phyloP scores from a whole-genome alignment of 2,329 filamentous ascomycete genomes.

The Pleurostoma richardsiae region DNA sequence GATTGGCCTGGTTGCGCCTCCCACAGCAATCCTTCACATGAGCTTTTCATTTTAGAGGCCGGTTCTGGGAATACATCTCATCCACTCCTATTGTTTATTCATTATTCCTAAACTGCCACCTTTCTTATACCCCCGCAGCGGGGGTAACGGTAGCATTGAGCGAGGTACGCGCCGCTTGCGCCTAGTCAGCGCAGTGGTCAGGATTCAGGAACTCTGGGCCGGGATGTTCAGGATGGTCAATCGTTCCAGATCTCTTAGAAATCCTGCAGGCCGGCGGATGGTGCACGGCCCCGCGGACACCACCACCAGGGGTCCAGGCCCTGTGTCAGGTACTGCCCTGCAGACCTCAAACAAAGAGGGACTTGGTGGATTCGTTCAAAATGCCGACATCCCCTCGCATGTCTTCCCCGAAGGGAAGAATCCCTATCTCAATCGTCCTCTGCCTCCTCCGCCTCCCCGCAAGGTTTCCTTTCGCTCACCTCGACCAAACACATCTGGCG shows the following conservation, averaged over 20 bases:
- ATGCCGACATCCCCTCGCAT: constrained; percentile 20
- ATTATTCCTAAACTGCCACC: not conserved
- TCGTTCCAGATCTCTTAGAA: not conserved
- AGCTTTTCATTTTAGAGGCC: not conserved
- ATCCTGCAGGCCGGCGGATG: not conserved
- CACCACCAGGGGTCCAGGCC: constrained; percentile 16
- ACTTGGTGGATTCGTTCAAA: constrained; percentile 19
- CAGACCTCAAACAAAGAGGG: constrained; percentile 20
- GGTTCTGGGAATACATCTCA: not conserved
- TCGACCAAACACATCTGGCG: constrained; percentile 31
- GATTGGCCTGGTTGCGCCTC: constrained; percentile 11
- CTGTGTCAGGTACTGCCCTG: constrained; percentile 29
- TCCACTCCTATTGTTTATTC: not conserved
- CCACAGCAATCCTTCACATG: constrained; percentile 8
- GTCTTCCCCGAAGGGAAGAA: constrained; percentile 18
- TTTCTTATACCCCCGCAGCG: too few relatives aligned
- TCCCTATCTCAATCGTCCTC: constrained; percentile 22
- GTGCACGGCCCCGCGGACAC: constrained; percentile 5
- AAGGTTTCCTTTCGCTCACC: constrained; percentile 17
- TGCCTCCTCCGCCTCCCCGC: constrained; percentile 19
- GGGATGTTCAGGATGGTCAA: not conserved
- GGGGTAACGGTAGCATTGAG: not conserved
- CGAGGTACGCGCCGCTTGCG: not conserved
- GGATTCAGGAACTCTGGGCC: not conserved
- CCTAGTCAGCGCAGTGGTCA: not conserved